Evolutionary conservation across 1,284 basidiomycete genomes (phyloP).

Genomic region (Ceratorhiza oryzae-sativae): DNA sequence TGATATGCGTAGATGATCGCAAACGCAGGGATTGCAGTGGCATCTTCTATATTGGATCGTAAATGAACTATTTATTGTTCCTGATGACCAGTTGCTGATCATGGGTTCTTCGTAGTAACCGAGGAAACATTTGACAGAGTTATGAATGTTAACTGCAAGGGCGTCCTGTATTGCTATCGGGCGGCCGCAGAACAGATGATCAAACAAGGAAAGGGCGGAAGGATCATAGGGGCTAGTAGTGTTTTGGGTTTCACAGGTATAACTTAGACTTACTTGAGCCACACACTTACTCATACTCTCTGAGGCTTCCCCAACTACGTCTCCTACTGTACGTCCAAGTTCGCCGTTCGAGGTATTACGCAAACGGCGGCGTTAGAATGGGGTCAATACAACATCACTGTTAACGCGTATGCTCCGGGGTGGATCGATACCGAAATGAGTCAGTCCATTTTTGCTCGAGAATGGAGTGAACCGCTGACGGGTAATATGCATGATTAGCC

Average conservation of each 20-base stretch:
- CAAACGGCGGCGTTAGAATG: slow-evolving; percentile 47
- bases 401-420: slow-evolving; percentile 43
- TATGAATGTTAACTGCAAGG: slow-evolving; percentile 50
- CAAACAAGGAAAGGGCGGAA: slow-evolving; percentile 51
- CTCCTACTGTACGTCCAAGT: slow-evolving; percentile 46
- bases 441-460: neutral
- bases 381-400: slow-evolving; percentile 41
- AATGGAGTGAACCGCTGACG: neutral
- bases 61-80: neutral
- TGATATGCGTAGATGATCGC: slow-evolving; percentile 45
- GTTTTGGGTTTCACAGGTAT: neutral
- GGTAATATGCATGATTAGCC: neutral
- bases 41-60: slow-evolving; percentile 41
- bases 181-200: slow-evolving; percentile 52
- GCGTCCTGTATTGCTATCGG: slow-evolving; percentile 53
- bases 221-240: slow-evolving; percentile 50
- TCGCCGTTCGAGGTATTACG: slow-evolving; percentile 49
- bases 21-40: slow-evolving; percentile 44
- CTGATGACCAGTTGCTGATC: neutral
- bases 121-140: slow-evolving; percentile 47
- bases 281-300: too few species aligned
- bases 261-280: too few species aligned
- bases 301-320: neutral
- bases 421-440: slow-evolving; percentile 39
- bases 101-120: slow-evolving; percentile 42